phyloP scores from a whole-genome alignment of 306 rosid species.

The Vigna mungo region DNA sequence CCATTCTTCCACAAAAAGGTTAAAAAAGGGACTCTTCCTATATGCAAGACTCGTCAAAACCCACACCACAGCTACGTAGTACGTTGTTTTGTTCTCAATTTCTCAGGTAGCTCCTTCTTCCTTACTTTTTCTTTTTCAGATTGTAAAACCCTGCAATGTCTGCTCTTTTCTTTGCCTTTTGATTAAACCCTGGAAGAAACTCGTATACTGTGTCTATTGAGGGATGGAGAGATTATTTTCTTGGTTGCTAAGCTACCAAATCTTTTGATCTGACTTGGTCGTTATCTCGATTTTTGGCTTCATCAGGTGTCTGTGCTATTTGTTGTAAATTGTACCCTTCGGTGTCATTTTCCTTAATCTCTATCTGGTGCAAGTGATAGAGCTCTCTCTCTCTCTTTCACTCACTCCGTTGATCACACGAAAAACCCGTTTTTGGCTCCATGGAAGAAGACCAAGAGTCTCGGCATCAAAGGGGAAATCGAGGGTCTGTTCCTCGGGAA shows the following conservation, averaged over 20 bases:
- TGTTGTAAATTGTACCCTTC: background rate
- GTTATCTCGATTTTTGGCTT: background rate
- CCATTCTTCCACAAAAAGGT: slow-evolving; percentile 2
- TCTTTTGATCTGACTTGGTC: slow-evolving; percentile 8
- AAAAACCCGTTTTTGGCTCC: background rate
- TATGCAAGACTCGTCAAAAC: background rate
- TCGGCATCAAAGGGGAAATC: background rate
- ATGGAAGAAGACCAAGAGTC: slow-evolving; percentile 19
- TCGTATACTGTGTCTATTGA: background rate
- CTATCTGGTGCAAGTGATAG: background rate
- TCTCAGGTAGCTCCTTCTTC: background rate
- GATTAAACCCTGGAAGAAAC: background rate
- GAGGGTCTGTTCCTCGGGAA: background rate
- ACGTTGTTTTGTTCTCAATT: background rate
- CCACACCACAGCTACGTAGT: background rate
- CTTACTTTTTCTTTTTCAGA: background rate
- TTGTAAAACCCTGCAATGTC: background rate
- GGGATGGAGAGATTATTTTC: background rate
- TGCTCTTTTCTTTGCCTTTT: background rate
- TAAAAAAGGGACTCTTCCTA: background rate
- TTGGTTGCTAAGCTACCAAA: slow-evolving; percentile 31
- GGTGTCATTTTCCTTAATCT: background rate
- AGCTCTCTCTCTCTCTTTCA: background rate
- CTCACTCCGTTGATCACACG: background rate
- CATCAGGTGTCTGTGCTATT: background rate